A percentile compares a stretch with the other conserved stretches of the same genome.
Conservation (phyloP, 257 asterid genomes). For the Solanum boliviense region DNA sequence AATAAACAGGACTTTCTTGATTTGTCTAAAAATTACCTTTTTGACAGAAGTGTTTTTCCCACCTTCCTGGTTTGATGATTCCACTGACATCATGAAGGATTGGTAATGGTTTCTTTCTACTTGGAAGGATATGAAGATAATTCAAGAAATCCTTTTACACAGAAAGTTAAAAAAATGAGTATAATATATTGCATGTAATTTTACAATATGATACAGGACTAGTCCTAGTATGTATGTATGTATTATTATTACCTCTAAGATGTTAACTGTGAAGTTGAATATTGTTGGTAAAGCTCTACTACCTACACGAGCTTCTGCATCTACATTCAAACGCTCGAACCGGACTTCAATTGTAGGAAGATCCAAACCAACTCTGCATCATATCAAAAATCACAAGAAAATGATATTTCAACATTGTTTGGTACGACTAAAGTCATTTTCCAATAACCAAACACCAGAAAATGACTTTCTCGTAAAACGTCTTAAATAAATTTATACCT, state of each 20-base stretch:
- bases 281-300: conserved; percentile 82
- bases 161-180: not conserved
- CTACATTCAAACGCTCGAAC: conserved; percentile 62
- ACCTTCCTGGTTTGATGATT: conserved; percentile 85
- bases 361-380: conserved; percentile 68
- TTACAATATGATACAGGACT: not conserved
- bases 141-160: conserved; percentile 49
- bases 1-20: not conserved
- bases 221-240: not conserved
- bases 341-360: conserved; percentile 79
- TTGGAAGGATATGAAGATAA: conserved; percentile 47
- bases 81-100: conserved; percentile 70
- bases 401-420: not conserved
- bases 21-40: not conserved
- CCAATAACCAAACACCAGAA: not conserved
- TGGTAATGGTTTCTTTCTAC: conserved; percentile 57
- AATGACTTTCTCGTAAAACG: not conserved
- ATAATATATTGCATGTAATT: not conserved
- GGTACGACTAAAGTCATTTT: not conserved
- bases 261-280: conserved; percentile 51
- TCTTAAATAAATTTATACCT: conserved; percentile 18
- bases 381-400: not conserved
- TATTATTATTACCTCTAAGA: conserved; percentile 49
- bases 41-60: not conserved
- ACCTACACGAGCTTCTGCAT: conserved; percentile 75